Base-by-base conservation (phyloP, 768 basidiomycete species). In the Psilocybe tampanensis region DNA sequence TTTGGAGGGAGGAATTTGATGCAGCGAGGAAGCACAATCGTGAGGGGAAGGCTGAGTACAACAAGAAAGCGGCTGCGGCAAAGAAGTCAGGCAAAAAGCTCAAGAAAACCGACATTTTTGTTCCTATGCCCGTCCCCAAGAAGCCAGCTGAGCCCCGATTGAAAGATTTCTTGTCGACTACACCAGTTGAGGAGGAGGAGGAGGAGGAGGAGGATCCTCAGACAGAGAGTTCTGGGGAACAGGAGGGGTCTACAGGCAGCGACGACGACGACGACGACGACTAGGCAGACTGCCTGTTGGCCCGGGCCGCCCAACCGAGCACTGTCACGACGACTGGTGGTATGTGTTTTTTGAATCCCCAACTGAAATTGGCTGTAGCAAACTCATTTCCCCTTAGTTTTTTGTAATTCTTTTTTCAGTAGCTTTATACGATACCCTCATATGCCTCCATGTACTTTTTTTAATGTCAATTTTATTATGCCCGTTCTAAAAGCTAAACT, bases 1-100 rank as follows among this genome's bases (percentile, higher is more conserved):
- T 19, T 8, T 59, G 59, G 47, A 54, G 44, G 51, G 45, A 51
- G 55, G 34, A 32, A 44, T 43, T 47, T 34, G 36, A 53, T 26
- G 54, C 53, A 23, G 57, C 36, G 47, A 29, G 22, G 26, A 50
- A 50, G n/a, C 43, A 54, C 34, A 45, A 51, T 17, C 12, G 21
- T 3, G 18, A n/a, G 11, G 36, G 12, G 2, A 22, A 36, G 3
- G 34, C 13, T 19, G 29, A 11, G 5, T 21, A 39, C 23, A 47
- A 55, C 2, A 47, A 36, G 44, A 55, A 55, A 44, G 33, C 45
- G 8, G 34, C 34, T 8, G 49, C 49, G 8, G 11, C 43, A 2
- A 52, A 52, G 56, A 45, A 51, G 18, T 18, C 18, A 12, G 8
- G 8, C 19, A 51, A 51, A 22, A 8, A 4, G 29, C 29, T 39